A percentile compares a stretch with the other conserved stretches of the same genome.
Evolutionary conservation across 129 eudicot species (phyloP).

Genomic region (Lactuca saligna): DNA sequence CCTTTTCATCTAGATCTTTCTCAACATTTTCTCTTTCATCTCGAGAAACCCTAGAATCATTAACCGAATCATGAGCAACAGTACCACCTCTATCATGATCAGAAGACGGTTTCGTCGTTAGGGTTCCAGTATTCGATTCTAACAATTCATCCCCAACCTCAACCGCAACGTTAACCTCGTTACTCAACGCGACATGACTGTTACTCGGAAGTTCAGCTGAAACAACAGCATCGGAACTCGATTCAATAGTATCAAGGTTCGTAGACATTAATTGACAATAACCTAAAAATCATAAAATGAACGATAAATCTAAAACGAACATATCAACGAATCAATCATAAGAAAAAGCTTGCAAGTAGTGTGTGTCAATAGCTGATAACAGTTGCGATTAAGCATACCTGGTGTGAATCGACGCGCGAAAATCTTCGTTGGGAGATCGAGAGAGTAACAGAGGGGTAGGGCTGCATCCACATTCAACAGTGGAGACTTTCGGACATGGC

Average conservation of each 20-base stretch:
- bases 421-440: not conserved
- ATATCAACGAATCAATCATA: not conserved
- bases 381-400: slow-evolving; percentile 21
- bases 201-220: not conserved
- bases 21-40: slow-evolving; percentile 17
- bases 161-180: not conserved
- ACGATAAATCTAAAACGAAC: not conserved
- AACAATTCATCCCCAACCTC: not conserved
- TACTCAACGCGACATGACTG: not conserved
- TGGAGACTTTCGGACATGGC: not conserved
- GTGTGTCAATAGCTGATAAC: not conserved
- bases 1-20: slow-evolving; percentile 25
- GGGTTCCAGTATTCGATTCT: slow-evolving; percentile 26
- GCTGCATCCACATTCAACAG: slow-evolving; percentile 13
- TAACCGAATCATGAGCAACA: not conserved
- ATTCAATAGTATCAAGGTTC: slow-evolving; percentile 14
- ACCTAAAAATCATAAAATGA: slow-evolving; percentile 3
- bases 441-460: not conserved
- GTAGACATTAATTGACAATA: slow-evolving; percentile 18
- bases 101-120: slow-evolving; percentile 10
- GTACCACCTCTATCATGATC: not conserved
- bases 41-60: slow-evolving; percentile 33
- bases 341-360: not conserved
- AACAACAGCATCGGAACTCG: slow-evolving; percentile 1
- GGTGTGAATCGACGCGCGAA: slow-evolving; percentile 5